These are phyloP conservation scores for Nidularia pulvinata DNA, from an alignment of 768 basidiomycete species.

Conservation along the genomic window DNA sequence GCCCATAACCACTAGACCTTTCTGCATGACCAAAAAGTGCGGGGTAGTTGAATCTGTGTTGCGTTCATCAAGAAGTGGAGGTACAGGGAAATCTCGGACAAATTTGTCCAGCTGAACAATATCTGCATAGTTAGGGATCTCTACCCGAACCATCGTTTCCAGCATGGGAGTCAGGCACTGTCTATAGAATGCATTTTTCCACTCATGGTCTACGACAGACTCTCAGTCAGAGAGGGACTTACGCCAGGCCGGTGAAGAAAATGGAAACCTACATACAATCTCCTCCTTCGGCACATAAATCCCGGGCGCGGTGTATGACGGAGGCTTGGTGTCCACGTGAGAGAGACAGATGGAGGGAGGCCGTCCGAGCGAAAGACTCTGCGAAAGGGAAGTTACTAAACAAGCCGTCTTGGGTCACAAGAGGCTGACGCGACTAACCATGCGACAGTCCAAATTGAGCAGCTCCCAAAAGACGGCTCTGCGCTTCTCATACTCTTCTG, in stretches of 20 bases:
- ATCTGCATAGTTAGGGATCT: slow-evolving; percentile 47
- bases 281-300: slow-evolving; percentile 49
- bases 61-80: slow-evolving; percentile 45
- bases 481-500: slow-evolving; percentile 72
- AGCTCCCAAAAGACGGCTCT: slow-evolving; percentile 76
- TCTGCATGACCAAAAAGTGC: slow-evolving; percentile 64
- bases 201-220: slow-evolving; percentile 57
- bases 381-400: background rate
- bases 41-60: slow-evolving; percentile 31
- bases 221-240: slow-evolving; percentile 9
- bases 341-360: slow-evolving; percentile 67
- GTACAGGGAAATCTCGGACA: slow-evolving; percentile 56
- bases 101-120: slow-evolving; percentile 52
- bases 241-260: slow-evolving; percentile 8
- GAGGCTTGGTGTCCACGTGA: slow-evolving; percentile 64
- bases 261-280: slow-evolving; percentile 41
- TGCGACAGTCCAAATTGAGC: slow-evolving; percentile 69
- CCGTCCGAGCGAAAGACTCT: slow-evolving; percentile 73
- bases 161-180: slow-evolving; percentile 64
- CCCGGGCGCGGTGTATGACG: slow-evolving; percentile 44
- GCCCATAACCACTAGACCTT: slow-evolving; percentile 57
- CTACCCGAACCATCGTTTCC: slow-evolving; percentile 52
- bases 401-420: background rate
- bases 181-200: slow-evolving; percentile 69
- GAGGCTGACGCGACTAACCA: slow-evolving; percentile 30